A percentile compares a stretch with the other conserved stretches of the same genome.
phyloP scores from a whole-genome alignment of 2,329 filamentous ascomycete species.

The Neonectria magnoliae region DNA sequence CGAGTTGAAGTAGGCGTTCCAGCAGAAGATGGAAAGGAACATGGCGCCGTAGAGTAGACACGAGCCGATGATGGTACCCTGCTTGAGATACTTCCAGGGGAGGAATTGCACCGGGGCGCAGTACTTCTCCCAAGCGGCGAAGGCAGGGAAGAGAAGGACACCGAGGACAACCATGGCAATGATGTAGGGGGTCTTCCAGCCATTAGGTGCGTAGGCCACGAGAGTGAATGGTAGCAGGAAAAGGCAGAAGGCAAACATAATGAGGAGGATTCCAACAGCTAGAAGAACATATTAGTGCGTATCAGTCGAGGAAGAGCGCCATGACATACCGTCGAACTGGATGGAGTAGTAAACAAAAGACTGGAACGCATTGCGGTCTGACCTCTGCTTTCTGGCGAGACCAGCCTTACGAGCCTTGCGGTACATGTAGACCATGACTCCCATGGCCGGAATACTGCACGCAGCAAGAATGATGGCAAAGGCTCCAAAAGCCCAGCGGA shows the following conservation, averaged over 20 bases:
- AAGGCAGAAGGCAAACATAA: constrained; percentile 61
- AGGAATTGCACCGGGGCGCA: constrained; percentile 57
- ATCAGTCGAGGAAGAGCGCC: constrained; percentile 71
- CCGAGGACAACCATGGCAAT: constrained; percentile 68
- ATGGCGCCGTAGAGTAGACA: constrained; percentile 52
- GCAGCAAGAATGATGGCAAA: constrained; percentile 72
- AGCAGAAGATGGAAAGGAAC: constrained; percentile 51
- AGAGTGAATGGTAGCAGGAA: constrained; percentile 72
- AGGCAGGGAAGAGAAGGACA: constrained; percentile 55
- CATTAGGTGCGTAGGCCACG: constrained; percentile 49
- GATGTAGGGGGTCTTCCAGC: constrained; percentile 61
- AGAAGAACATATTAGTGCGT: constrained; percentile 49
- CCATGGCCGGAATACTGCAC: constrained; percentile 67
- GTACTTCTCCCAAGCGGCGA: constrained; percentile 67
- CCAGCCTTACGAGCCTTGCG: constrained; percentile 64
- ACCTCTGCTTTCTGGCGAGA: constrained; percentile 45
- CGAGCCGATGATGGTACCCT: constrained; percentile 60
- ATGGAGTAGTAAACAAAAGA: constrained; percentile 48
- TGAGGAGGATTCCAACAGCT: constrained; percentile 63
- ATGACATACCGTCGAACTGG: constrained; percentile 47
- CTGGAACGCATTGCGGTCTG: constrained; percentile 55
- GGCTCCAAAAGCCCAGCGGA: constrained; percentile 60
- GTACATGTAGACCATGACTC: constrained; percentile 65
- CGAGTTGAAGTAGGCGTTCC: constrained; percentile 60
- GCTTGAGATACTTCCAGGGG: constrained; percentile 59